Conservation (phyloP, 305 asterid genomes). For the Withania somnifera region DNA sequence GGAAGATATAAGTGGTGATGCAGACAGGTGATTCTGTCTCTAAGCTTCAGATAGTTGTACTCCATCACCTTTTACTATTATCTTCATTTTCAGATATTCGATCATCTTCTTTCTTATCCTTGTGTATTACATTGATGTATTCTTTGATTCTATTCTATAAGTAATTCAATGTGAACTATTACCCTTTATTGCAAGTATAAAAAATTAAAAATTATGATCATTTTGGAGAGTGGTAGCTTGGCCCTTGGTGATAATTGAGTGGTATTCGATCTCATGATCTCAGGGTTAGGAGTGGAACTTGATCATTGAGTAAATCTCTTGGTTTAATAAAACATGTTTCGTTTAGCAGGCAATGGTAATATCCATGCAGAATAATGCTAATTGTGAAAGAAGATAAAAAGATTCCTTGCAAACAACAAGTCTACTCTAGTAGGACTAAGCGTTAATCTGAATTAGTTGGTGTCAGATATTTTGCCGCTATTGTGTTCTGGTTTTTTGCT, state of each 20-base stretch:
- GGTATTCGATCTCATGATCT: neutral
- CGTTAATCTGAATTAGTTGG: neutral
- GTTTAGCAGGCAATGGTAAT: neutral
- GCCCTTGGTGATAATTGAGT: neutral
- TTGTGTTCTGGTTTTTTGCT: neutral
- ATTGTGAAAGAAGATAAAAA: neutral
- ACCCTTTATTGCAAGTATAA: neutral
- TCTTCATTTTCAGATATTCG: neutral
- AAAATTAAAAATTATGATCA: neutral
- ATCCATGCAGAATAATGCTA: neutral
- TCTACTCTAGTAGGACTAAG: neutral
- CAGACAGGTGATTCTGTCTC: conserved; percentile 1
- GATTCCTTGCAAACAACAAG: neutral
- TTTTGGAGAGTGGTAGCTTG: neutral
- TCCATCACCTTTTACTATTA: neutral
- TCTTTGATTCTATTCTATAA: neutral
- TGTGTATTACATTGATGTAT: neutral
- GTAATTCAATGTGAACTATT: neutral
- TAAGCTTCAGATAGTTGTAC: neutral
- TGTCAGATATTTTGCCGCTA: neutral
- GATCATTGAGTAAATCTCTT: neutral
- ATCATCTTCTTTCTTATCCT: neutral
- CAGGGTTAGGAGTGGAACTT: neutral
- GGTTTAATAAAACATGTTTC: neutral
- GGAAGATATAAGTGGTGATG: neutral